Evolutionary conservation across 805 yeast species (phyloP).

Genomic region (Wickerhamomyces hampshirensis): DNA sequence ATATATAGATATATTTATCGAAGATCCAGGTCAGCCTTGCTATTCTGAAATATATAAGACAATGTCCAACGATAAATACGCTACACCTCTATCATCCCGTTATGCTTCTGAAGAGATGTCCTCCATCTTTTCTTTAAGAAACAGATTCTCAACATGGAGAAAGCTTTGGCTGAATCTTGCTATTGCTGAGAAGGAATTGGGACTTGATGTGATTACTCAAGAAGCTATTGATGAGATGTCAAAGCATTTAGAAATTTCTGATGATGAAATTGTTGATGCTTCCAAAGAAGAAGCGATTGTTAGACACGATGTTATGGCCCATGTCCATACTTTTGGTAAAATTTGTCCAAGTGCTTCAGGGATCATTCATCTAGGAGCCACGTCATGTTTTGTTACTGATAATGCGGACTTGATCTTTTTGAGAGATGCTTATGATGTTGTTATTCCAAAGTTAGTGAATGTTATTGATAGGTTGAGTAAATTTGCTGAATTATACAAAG

Average conservation of each 20-base stretch:
- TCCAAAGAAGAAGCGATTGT: constrained; percentile 94
- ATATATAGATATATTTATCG: too few relatives aligned
- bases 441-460: constrained; percentile 92
- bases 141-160: constrained; percentile 97
- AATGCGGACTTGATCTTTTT: constrained; percentile 96
- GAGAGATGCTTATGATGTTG: constrained; percentile 89
- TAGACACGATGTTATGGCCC: constrained; percentile 99
- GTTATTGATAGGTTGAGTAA: constrained; percentile 86
- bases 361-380: constrained; percentile 96
- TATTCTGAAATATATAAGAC: too few relatives aligned
- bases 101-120: constrained; percentile 99
- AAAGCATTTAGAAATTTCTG: constrained; percentile 74
- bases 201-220: constrained; percentile 77
- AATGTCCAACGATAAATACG: constrained; percentile 59
- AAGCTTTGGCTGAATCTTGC: constrained; percentile 94
- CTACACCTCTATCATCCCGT: constrained; percentile 93
- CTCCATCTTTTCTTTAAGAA: constrained; percentile 82
- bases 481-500: constrained; percentile 90
- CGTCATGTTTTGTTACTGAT: constrained; percentile 96
- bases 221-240: constrained; percentile 89
- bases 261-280: constrained; percentile 88
- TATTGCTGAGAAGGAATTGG: constrained; percentile 90
- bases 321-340: constrained; percentile 91
- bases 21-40: too few relatives aligned
- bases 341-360: constrained; percentile 96